These are phyloP conservation scores for Zizania palustris DNA, from an alignment of 202 grass and related monocot species.

Conservation along the genomic window DNA sequence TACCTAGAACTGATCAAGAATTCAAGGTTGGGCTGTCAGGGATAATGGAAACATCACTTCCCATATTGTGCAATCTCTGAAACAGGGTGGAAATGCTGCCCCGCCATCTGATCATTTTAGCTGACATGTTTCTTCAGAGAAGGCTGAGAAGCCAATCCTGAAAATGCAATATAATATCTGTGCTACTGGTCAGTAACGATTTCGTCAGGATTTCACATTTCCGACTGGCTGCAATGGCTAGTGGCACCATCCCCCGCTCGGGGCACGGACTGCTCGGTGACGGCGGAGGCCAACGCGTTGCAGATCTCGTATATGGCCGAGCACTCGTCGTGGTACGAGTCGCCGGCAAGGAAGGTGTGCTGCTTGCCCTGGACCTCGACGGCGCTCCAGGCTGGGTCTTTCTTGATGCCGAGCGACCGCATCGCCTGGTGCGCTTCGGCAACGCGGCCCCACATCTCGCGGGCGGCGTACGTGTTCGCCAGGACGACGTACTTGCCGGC, in stretches of 20 bases:
- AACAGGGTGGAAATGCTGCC: too few species aligned
- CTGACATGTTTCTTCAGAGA: constrained; percentile 5
- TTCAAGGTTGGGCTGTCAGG: too few species aligned
- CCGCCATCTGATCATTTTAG: background rate
- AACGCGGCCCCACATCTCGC: constrained; percentile 60
- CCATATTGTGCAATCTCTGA: too few species aligned
- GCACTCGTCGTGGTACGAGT: constrained; percentile 49
- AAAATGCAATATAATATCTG: background rate
- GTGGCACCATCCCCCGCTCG: background rate
- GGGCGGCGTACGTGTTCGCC: constrained; percentile 54
- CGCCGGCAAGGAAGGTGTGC: constrained; percentile 52
- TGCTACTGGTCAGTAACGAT: background rate
- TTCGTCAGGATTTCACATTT: background rate
- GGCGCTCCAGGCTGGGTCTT: constrained; percentile 61
- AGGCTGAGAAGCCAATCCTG: background rate
- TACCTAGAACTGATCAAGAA: too few species aligned
- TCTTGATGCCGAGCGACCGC: constrained; percentile 48
- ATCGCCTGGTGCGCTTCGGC: constrained; percentile 44
- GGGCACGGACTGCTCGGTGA: constrained; percentile 31
- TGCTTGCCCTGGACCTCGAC: constrained; percentile 49
- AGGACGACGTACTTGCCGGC: constrained; percentile 56
- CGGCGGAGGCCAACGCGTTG: constrained; percentile 40
- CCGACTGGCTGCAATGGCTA: background rate
- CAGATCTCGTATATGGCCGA: constrained; percentile 50
- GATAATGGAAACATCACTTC: too few species aligned